Percentiles rank a stretch among this genome's conserved stretches.
These are phyloP conservation scores for Saccharomycopsis fibuligera DNA, from an alignment of 805 yeast species.

Conservation along the genomic window DNA sequence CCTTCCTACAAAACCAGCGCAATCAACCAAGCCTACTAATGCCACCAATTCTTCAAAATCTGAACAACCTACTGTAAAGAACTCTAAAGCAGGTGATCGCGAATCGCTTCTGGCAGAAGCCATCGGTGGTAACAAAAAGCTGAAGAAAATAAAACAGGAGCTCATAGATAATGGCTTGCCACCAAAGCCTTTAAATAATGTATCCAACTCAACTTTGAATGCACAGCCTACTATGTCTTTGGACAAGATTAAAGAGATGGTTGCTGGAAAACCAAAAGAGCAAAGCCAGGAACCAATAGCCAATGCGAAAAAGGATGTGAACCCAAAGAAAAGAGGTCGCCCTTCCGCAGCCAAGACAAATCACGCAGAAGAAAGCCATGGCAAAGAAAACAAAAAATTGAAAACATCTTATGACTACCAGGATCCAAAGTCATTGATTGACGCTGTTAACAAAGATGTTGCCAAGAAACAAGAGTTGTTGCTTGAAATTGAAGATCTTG, in stretches of 20 bases:
- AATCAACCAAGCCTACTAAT: too few relatives aligned
- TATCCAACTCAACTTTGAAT: neutral
- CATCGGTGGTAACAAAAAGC: too few relatives aligned
- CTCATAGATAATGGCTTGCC: too few relatives aligned
- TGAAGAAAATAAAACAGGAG: too few relatives aligned
- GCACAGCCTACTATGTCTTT: constrained; percentile 13
- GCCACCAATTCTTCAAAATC: too few relatives aligned
- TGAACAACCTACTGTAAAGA: too few relatives aligned
- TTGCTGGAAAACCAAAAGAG: too few relatives aligned
- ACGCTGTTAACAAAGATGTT: constrained; percentile 20
- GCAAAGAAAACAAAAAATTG: constrained; percentile 3
- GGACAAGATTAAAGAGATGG: constrained; percentile 9
- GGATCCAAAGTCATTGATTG: constrained; percentile 21
- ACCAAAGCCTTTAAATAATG: neutral
- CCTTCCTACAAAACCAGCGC: too few relatives aligned
- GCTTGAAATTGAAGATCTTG: constrained; percentile 29
- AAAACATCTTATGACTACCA: constrained; percentile 19
- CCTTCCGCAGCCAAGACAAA: neutral
- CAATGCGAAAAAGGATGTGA: neutral
- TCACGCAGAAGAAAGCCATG: neutral
- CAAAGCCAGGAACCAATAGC: too few relatives aligned
- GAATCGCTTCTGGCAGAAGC: too few relatives aligned
- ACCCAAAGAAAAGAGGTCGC: neutral
- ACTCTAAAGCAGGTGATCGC: too few relatives aligned
- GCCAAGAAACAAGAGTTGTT: constrained; percentile 11